Evolutionary conservation across 169 alveolate species (phyloP).

Genomic region (Babesia ovis): DNA sequence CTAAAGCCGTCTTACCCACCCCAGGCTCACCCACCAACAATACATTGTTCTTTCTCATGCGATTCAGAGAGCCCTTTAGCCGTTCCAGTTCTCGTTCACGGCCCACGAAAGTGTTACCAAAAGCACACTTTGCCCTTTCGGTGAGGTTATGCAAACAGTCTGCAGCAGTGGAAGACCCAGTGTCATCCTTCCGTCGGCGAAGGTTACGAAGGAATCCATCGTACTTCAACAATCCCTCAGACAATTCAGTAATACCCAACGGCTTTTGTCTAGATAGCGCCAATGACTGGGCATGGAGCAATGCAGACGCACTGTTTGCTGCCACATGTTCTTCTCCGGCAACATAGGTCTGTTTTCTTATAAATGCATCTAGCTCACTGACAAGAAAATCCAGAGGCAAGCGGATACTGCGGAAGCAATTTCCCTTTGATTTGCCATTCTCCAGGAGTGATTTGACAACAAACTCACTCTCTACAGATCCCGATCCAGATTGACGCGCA

Average conservation of each 20-base stretch:
- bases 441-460: constrained; percentile 13
- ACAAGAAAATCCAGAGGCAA: neutral
- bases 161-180: constrained; percentile 75
- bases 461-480: constrained; percentile 31
- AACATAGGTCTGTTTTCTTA: neutral
- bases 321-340: constrained; percentile 84
- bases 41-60: constrained; percentile 80
- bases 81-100: constrained; percentile 76
- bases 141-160: constrained; percentile 56
- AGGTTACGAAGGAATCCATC: constrained; percentile 88
- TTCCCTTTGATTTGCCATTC: constrained; percentile 1
- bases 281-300: constrained; percentile 91
- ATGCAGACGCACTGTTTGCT: constrained; percentile 85
- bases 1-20: constrained; percentile 73
- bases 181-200: constrained; percentile 92
- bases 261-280: constrained; percentile 90
- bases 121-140: constrained; percentile 75
- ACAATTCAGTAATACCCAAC: constrained; percentile 88
- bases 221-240: constrained; percentile 87
- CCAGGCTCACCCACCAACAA: constrained; percentile 72
- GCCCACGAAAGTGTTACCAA: constrained; percentile 47
- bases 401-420: neutral
- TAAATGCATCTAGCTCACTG: constrained; percentile 11
- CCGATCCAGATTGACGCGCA: constrained; percentile 18
- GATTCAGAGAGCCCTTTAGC: constrained; percentile 74